These are phyloP conservation scores for Naganishia albida DNA, from an alignment of 1,284 basidiomycete genomes.

Conservation along the genomic window DNA sequence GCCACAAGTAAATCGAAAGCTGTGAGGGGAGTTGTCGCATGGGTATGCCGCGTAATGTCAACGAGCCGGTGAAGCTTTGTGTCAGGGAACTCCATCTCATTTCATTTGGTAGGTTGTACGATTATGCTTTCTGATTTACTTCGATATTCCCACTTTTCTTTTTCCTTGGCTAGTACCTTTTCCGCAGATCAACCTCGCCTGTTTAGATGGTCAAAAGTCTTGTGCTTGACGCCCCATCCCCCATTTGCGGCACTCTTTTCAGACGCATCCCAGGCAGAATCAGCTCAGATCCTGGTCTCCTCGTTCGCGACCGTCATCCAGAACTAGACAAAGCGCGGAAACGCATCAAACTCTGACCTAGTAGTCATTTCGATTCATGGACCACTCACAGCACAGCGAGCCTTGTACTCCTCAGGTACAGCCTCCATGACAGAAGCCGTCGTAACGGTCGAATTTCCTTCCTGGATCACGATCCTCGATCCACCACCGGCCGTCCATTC, in stretches of 20 bases:
- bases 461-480: constrained; percentile 16
- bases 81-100: no score
- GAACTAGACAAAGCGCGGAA: background rate
- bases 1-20: no score
- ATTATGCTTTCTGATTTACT: no score
- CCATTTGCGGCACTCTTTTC: no score
- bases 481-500: constrained; percentile 6
- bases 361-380: background rate
- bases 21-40: no score
- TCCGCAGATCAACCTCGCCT: background rate
- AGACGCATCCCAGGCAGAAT: no score
- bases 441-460: constrained; percentile 8
- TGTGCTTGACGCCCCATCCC: no score
- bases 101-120: no score
- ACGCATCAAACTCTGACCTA: background rate
- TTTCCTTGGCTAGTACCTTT: background rate
- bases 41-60: no score
- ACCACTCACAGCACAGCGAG: constrained; percentile 16
- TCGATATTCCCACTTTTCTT: background rate
- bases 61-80: no score
- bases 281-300: constrained; percentile 13
- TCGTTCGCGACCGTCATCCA: constrained; percentile 28
- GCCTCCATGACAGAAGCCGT: constrained; percentile 14
- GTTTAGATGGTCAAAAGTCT: no score
- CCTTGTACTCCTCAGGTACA: constrained; percentile 11